Evolutionary conservation across 352 stramenopile species (phyloP).

Genomic region (Pythium apleroticum): DNA sequence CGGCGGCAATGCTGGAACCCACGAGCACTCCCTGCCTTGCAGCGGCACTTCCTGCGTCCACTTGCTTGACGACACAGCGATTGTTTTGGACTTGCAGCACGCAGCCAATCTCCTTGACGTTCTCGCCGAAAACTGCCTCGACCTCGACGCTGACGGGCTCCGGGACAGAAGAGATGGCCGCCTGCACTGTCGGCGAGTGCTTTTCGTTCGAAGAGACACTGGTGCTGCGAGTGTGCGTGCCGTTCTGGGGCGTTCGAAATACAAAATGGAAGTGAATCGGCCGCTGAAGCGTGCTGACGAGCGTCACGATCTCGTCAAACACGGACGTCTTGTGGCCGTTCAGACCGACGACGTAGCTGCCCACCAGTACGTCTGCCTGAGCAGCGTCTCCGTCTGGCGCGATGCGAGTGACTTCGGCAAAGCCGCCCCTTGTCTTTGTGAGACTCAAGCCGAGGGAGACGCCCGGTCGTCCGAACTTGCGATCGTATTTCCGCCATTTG

Average conservation of each 20-base stretch:
- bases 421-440: slow-evolving; percentile 61
- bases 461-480: slow-evolving; percentile 41
- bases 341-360: slow-evolving; percentile 73
- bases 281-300: slow-evolving; percentile 46
- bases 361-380: slow-evolving; percentile 57
- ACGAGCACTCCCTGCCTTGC: slow-evolving; percentile 60
- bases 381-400: slow-evolving; percentile 57
- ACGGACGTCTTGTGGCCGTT: slow-evolving; percentile 53
- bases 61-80: slow-evolving; percentile 56
- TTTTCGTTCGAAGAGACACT: background rate
- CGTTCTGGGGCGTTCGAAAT: slow-evolving; percentile 31
- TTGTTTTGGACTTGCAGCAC: slow-evolving; percentile 48
- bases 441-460: slow-evolving; percentile 69
- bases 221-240: background rate
- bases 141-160: slow-evolving; percentile 60
- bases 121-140: slow-evolving; percentile 55
- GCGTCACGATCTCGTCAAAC: slow-evolving; percentile 74
- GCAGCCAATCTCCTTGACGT: slow-evolving; percentile 51
- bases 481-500: slow-evolving; percentile 64
- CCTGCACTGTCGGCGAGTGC: background rate
- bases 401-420: slow-evolving; percentile 72
- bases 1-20: slow-evolving; percentile 58
- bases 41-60: slow-evolving; percentile 58
- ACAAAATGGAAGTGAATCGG: slow-evolving; percentile 74
- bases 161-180: slow-evolving; percentile 54